Percentiles rank a stretch among this genome's conserved stretches.
These are phyloP conservation scores for Cladophialophora chaetospira DNA, from an alignment of 2,329 filamentous ascomycete genomes.

Conservation along the genomic window DNA sequence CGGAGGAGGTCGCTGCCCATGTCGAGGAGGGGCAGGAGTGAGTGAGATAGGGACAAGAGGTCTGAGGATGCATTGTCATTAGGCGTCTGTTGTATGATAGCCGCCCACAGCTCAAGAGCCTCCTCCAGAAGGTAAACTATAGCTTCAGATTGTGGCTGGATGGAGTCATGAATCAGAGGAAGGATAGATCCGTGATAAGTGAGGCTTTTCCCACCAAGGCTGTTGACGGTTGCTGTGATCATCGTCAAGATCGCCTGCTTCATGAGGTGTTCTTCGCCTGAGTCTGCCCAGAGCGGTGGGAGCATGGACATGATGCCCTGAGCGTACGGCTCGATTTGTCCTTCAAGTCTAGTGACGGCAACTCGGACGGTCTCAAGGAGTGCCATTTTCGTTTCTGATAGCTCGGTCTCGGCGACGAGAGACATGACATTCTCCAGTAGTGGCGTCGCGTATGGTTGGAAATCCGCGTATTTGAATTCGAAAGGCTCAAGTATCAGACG, in stretches of 20 bases:
- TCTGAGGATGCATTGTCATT: constrained; percentile 60
- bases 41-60: constrained; percentile 64
- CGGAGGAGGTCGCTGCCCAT: constrained; percentile 65
- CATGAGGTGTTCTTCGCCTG: constrained; percentile 84
- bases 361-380: constrained; percentile 83
- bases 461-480: constrained; percentile 72
- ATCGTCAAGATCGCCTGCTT: constrained; percentile 91
- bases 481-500: constrained; percentile 80
- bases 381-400: constrained; percentile 86
- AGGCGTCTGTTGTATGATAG: constrained; percentile 68
- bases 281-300: constrained; percentile 80
- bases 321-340: constrained; percentile 64
- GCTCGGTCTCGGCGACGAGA: constrained; percentile 76
- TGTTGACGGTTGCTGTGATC: constrained; percentile 78
- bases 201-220: constrained; percentile 76
- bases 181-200: constrained; percentile 78
- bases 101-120: constrained; percentile 83
- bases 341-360: constrained; percentile 78
- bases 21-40: constrained; percentile 66
- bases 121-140: constrained; percentile 88
- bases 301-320: constrained; percentile 80
- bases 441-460: constrained; percentile 74
- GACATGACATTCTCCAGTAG: constrained; percentile 73
- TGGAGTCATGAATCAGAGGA: constrained; percentile 77
- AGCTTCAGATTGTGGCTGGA: constrained; percentile 71